Evolutionary conservation across 2,329 filamentous ascomycete species (phyloP).

Genomic region (Dryadomyces quercivorus): DNA sequence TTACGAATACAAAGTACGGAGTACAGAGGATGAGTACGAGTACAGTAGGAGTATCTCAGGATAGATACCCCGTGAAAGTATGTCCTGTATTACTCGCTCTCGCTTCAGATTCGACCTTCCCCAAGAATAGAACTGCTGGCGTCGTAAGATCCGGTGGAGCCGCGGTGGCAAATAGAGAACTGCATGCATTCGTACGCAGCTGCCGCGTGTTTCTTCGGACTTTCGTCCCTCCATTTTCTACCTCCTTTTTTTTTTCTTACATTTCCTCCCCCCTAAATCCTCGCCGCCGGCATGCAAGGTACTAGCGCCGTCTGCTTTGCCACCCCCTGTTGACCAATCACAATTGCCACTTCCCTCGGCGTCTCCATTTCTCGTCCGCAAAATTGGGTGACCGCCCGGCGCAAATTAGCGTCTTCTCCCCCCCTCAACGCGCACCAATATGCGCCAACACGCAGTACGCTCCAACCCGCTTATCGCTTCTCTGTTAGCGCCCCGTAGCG

Average conservation of each 20-base stretch:
- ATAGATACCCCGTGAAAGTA: too few relatives aligned
- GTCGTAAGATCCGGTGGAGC: neutral
- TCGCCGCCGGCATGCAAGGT: neutral
- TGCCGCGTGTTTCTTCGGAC: neutral
- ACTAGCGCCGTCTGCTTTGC: constrained; percentile 4
- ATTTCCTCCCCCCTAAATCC: neutral
- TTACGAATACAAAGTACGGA: too few relatives aligned
- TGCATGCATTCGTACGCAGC: neutral
- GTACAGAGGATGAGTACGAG: too few relatives aligned
- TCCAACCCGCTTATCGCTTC: neutral
- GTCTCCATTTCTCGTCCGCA: neutral
- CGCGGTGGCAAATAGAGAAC: neutral
- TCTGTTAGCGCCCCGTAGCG: neutral
- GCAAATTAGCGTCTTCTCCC: too few relatives aligned
- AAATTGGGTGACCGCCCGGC: neutral
- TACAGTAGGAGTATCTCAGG: too few relatives aligned
- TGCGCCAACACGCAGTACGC: neutral
- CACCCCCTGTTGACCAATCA: constrained; percentile 1
- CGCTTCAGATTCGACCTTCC: too few relatives aligned
- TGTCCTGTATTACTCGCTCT: too few relatives aligned
- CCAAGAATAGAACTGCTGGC: neutral
- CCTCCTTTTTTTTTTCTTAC: neutral
- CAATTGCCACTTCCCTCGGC: neutral
- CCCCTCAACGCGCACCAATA: too few relatives aligned
- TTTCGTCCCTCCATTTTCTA: neutral